Conservation (phyloP, 345 rosid species). For the Gossypium australe region DNA sequence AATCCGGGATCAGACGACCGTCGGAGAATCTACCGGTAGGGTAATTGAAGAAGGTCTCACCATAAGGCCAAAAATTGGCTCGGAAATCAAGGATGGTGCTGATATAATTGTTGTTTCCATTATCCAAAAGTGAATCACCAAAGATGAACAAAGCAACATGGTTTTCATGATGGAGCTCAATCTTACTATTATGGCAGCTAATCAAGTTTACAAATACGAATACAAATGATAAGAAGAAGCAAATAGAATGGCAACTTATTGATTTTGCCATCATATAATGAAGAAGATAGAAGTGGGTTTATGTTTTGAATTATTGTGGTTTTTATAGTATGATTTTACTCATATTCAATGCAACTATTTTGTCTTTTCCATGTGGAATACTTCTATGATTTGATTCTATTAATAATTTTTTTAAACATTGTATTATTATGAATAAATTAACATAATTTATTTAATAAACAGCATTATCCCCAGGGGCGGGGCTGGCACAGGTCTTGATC, state of each 20-base stretch:
- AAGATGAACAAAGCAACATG: conserved; percentile 35
- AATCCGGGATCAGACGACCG: conserved; percentile 41
- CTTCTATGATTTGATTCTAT: too few relatives aligned
- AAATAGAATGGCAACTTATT: not conserved
- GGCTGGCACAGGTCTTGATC: too few relatives aligned
- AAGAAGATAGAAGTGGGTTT: too few relatives aligned
- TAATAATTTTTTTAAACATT: too few relatives aligned
- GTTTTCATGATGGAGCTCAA: conserved; percentile 8
- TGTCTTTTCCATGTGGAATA: too few relatives aligned
- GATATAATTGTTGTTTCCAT: conserved; percentile 41
- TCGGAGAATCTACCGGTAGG: conserved; percentile 39
- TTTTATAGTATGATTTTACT: too few relatives aligned
- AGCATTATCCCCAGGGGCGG: too few relatives aligned
- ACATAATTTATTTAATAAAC: too few relatives aligned
- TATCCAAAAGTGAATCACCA: conserved; percentile 45
- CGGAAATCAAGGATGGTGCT: conserved; percentile 15
- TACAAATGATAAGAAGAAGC: conserved; percentile 4
- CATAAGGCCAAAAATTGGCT: conserved; percentile 38
- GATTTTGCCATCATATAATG: not conserved
- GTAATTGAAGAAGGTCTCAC: conserved; percentile 33
- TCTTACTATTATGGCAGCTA: not conserved
- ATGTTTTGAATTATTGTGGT: too few relatives aligned
- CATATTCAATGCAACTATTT: too few relatives aligned
- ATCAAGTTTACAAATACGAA: not conserved
- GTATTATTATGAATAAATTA: too few relatives aligned